Base-by-base conservation (phyloP, 1,139 yeast species). In the Tardiomyces digboiensis region DNA sequence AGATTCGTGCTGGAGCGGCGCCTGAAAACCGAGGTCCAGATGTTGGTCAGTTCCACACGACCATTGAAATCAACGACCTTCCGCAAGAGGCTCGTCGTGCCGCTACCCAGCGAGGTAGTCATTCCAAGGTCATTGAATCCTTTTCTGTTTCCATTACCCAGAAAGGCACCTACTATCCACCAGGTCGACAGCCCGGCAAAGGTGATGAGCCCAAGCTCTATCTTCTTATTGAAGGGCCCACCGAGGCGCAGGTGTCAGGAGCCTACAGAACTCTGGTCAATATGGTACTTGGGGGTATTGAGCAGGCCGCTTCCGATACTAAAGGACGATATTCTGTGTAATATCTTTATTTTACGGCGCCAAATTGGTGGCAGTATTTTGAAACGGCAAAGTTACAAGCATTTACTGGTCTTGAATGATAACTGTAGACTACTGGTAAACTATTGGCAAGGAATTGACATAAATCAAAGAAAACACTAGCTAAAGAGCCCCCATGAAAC, bases 21-120 rank as follows among this genome's bases (percentile, higher is more conserved):
- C 77, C 79, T 2, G 85, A 82, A 46, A 74, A 84, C 16, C 72
- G 79, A 36, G 64, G 69, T 0, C 82, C 87, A 1, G 88, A 81
- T 49, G 67, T 72, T 20, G 74, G 82, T 21, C 74, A 76, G 22
- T 86, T 70, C 66, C 83, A 80, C 54, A 82, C 95, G 1, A 74
- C 78, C 38, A 71, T 91, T 45, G 77, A 78, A 42, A 81, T 89
- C 52, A 91, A 91, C 55, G 97, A 91, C 58, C 69, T 85, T 23
- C 96, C 97, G 0, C 91, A 84, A 56, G 71, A 75, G 39, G 91
- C 89, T 0, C 69, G 98, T 53, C 82, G 95, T 93, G 74, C 74
- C 42, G 89, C 85, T 3, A 80, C 89, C 3, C 80, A 82, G 49
- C 73, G 83, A 26, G 81, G 82, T 2, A 80, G 77, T 40, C 70